Conservation (phyloP, 2,329 filamentous ascomycete species). For the Cordyceps cateniannulata region DNA sequence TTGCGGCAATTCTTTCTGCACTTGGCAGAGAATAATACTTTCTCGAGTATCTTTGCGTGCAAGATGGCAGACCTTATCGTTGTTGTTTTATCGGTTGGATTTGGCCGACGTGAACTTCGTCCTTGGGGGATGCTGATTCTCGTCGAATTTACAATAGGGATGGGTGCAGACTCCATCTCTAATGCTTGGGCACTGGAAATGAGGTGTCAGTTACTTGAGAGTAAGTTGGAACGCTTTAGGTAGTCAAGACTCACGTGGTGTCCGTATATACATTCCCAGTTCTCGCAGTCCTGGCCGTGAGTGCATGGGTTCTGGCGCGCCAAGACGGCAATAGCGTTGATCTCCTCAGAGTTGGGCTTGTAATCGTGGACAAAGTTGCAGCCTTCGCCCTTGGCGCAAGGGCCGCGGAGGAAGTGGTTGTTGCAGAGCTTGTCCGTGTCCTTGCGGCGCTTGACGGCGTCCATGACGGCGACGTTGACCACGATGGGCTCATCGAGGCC, state of each 20-base stretch:
- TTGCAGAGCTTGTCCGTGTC: slow-evolving; percentile 54
- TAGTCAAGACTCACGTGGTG: slow-evolving; percentile 44
- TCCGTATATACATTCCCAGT: slow-evolving; percentile 55
- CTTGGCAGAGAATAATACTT: not conserved
- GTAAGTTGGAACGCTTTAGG: not conserved
- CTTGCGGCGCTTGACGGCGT: slow-evolving; percentile 50
- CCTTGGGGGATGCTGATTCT: slow-evolving; percentile 49
- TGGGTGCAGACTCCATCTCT: slow-evolving; percentile 44
- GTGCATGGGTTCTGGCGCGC: slow-evolving; percentile 53
- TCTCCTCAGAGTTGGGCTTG: slow-evolving; percentile 45
- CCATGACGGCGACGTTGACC: slow-evolving; percentile 39
- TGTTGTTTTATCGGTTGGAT: not conserved
- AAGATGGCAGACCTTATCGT: not conserved
- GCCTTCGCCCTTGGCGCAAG: slow-evolving; percentile 46
- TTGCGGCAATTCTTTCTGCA: not conserved
- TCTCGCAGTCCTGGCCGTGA: slow-evolving; percentile 50
- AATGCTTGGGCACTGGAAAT: slow-evolving; percentile 45
- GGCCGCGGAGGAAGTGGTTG: slow-evolving; percentile 53
- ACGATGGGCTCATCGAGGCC: slow-evolving; percentile 48
- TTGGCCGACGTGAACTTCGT: slow-evolving; percentile 33
- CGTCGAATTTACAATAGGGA: slow-evolving; percentile 49
- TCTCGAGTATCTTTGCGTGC: not conserved
- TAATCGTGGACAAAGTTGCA: slow-evolving; percentile 54
- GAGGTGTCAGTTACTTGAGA: slow-evolving; percentile 9
- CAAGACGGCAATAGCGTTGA: slow-evolving; percentile 48